Evolutionary conservation across 2,329 filamentous ascomycete species (phyloP), one percentile per base, ranked within the genome.

Genomic region (Aspergillus fumigatus): DNA sequence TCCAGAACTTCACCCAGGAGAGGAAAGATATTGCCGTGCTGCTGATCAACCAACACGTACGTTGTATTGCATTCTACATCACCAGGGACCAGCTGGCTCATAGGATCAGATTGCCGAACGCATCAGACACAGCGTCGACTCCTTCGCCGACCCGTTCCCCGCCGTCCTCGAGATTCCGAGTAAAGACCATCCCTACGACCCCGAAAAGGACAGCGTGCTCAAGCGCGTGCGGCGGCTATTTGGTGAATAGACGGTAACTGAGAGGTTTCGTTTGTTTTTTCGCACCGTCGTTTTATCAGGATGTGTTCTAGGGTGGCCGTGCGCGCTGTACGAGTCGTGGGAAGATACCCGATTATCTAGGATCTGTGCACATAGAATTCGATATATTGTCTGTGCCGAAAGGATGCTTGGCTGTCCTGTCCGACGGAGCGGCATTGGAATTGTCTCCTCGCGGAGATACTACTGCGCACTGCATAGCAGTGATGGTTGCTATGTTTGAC

Each of bases 151-250:
- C 51, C 92, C 94, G 4, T 99, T 99, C 77, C 94, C 94, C n/a
- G 88, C 92, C 23, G 84, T 99, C 54, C 85, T 99, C 56, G 94
- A 99, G 76, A 97, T 99, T 59, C 94, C 94, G 25, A 96, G 91
- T 78, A 99, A 99, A 82, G 94, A 99, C 74, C 94, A 99, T 74
- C 94, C 94, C 2, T 99, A 99, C 72, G 93, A 99, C 68, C 94
- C 94, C 0, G 94, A 99, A 78, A 99, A 99, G 81, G 94, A 99
- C 75, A 97, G 93, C 71, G 93, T 99, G 47, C 75, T 99, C 77
- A 89, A 92, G 78, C 84, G 94, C 64, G 94, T 99, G 62, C 80
- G 84, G 72, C 84, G 87, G 68, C 70, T 90, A 61, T 88, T 88
- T 75, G 86, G 86, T 63, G 86, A 82, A 67, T 81, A 67, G 60